phyloP scores from a whole-genome alignment of 495 filamentous ascomycete species.

The Xylaria longipes region DNA sequence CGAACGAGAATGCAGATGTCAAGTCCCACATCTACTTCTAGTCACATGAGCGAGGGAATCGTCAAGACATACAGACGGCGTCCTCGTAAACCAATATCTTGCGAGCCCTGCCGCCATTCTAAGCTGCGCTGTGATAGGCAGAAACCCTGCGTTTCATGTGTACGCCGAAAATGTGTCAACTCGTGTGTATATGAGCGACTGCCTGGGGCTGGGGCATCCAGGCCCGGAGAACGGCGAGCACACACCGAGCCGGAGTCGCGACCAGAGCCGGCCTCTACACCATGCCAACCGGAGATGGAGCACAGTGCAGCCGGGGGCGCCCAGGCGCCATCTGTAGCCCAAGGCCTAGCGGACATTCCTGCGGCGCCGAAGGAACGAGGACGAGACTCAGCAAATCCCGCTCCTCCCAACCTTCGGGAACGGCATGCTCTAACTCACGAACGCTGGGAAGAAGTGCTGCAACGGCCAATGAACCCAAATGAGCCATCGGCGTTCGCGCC shows the following conservation, averaged over 20 bases:
- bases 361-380: neutral
- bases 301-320: neutral
- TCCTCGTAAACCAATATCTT: conserved; percentile 13
- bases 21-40: conserved; percentile 3
- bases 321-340: neutral
- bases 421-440: conserved; percentile 9
- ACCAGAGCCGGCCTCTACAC: neutral
- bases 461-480: conserved; percentile 13
- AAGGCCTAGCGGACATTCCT: neutral
- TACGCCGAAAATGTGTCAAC: neutral
- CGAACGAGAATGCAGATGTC: conserved; percentile 3
- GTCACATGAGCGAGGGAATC: conserved; percentile 6
- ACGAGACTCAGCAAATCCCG: neutral
- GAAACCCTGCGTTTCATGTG: conserved; percentile 5
- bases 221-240: neutral
- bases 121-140: conserved; percentile 17
- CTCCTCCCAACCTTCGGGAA: neutral
- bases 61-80: conserved; percentile 12
- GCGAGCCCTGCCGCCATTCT: conserved; percentile 5
- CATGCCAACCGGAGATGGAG: neutral
- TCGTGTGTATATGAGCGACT: conserved; percentile 13
- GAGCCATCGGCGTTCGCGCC: conserved; percentile 15
- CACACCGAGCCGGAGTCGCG: conserved; percentile 1
- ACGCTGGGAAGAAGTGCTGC: conserved; percentile 21
- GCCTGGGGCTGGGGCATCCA: neutral